These are phyloP conservation scores for Cucurbita argyrosperma DNA, from an alignment of 306 rosid genomes.

Conservation along the genomic window DNA sequence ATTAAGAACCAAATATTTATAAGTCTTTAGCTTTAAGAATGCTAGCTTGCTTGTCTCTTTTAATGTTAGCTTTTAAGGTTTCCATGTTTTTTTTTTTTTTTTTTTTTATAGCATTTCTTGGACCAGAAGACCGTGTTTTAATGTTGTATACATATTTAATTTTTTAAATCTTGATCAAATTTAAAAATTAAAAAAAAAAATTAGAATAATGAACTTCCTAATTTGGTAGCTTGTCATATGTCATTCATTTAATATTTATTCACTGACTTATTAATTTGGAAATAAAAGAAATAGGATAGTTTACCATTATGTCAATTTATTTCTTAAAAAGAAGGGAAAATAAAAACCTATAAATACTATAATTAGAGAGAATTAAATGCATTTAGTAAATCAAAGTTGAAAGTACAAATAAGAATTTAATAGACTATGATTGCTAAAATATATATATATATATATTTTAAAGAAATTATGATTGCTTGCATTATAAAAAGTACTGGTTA, in stretches of 20 bases:
- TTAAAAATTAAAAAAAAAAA: not conserved
- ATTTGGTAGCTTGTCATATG: not conserved
- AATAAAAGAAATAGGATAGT: not conserved
- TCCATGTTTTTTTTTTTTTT: not conserved
- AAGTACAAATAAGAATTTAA: not conserved
- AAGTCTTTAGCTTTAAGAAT: not conserved
- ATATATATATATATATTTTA: too few species aligned
- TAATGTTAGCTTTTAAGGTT: not conserved
- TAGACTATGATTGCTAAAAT: not conserved
- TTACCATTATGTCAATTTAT: not conserved
- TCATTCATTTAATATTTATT: not conserved
- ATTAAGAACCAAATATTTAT: not conserved
- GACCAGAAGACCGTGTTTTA: not conserved
- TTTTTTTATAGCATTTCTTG: not conserved
- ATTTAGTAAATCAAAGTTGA: not conserved
- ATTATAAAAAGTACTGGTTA: not conserved
- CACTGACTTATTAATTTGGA: not conserved
- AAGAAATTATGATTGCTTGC: not conserved
- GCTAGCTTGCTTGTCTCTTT: slow-evolving; percentile 18
- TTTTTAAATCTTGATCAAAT: not conserved
- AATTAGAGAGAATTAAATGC: not conserved
- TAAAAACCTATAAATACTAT: not conserved
- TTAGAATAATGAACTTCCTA: not conserved
- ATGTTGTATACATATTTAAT: not conserved
- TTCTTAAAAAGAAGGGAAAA: not conserved